These are phyloP conservation scores for Diaporthe destruens DNA, from an alignment of 2,329 filamentous ascomycete genomes.

Conservation along the genomic window DNA sequence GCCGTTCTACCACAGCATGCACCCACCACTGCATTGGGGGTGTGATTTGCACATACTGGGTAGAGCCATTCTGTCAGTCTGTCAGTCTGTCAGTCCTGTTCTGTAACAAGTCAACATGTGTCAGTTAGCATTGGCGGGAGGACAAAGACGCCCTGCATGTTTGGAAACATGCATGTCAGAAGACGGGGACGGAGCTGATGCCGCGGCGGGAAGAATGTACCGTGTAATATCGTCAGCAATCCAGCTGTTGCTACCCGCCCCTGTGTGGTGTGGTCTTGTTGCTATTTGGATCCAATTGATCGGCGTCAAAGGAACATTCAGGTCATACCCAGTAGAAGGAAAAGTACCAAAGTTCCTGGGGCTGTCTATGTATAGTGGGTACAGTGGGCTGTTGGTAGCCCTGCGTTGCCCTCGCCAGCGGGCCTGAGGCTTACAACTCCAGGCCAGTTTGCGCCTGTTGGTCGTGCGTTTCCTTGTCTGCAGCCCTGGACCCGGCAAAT, in stretches of 20 bases:
- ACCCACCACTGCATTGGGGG: neutral
- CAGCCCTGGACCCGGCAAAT: constrained; percentile 30
- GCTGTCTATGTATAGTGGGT: constrained; percentile 19
- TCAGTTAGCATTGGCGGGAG: neutral
- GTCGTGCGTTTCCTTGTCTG: constrained; percentile 5
- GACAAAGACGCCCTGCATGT: neutral
- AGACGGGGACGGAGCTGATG: constrained; percentile 1
- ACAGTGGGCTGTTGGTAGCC: constrained; percentile 1
- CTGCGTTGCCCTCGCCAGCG: constrained; percentile 7
- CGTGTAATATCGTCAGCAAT: constrained; percentile 17
- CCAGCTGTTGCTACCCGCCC: constrained; percentile 14
- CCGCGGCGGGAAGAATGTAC: neutral
- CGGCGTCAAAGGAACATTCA: neutral
- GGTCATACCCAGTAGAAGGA: no score
- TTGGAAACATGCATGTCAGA: constrained; percentile 22
- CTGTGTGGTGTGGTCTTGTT: neutral
- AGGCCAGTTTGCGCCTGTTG: neutral
- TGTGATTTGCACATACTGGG: neutral
- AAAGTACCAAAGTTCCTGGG: neutral
- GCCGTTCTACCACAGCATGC: neutral
- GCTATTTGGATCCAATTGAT: constrained; percentile 27
- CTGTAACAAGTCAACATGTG: neutral
- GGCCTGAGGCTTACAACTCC: neutral
- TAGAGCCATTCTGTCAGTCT: neutral
- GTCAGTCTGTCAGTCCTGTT: neutral